Conservation (phyloP, 192 early-diverging fungal genomes). For the Backusella sp. region DNA sequence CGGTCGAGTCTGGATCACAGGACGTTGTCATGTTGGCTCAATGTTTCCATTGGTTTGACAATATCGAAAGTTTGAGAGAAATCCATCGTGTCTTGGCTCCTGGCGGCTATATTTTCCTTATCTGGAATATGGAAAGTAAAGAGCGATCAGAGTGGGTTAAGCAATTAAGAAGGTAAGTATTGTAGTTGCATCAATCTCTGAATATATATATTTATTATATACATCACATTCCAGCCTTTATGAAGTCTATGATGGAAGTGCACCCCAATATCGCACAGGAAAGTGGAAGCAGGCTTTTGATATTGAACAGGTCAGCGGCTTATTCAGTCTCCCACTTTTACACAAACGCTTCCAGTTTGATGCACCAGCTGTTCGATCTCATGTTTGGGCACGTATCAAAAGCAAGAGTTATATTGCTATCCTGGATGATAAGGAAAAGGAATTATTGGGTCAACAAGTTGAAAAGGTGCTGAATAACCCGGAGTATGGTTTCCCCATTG, state of each 20-base stretch:
- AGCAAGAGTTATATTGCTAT: slow-evolving; percentile 39
- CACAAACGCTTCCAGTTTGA: slow-evolving; percentile 11
- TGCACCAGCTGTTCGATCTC: neutral
- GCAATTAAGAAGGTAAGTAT: slow-evolving; percentile 16
- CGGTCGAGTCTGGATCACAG: slow-evolving; percentile 26
- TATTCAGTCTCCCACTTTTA: slow-evolving; percentile 25
- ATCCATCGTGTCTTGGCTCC: slow-evolving; percentile 45
- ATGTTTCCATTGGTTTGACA: slow-evolving; percentile 57
- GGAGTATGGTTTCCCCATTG: neutral
- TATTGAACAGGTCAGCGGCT: slow-evolving; percentile 7
- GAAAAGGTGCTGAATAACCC: slow-evolving; percentile 17
- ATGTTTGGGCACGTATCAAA: slow-evolving; percentile 30
- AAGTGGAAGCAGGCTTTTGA: slow-evolving; percentile 39
- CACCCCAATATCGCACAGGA: slow-evolving; percentile 46
- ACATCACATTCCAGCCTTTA: slow-evolving; percentile 20
- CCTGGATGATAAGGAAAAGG: slow-evolving; percentile 1
- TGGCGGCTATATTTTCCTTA: slow-evolving; percentile 31
- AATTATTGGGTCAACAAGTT: neutral
- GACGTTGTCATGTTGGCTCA: slow-evolving; percentile 42
- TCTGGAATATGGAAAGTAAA: slow-evolving; percentile 51
- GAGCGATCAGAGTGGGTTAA: slow-evolving; percentile 27
- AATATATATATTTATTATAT: neutral
- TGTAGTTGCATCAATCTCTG: neutral
- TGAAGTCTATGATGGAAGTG: slow-evolving; percentile 39
- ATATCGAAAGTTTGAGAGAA: slow-evolving; percentile 36